Evolutionary conservation across 805 yeast species (phyloP), one percentile per base, ranked within the genome.

Genomic region (Maudiozyma saulgeensis): DNA sequence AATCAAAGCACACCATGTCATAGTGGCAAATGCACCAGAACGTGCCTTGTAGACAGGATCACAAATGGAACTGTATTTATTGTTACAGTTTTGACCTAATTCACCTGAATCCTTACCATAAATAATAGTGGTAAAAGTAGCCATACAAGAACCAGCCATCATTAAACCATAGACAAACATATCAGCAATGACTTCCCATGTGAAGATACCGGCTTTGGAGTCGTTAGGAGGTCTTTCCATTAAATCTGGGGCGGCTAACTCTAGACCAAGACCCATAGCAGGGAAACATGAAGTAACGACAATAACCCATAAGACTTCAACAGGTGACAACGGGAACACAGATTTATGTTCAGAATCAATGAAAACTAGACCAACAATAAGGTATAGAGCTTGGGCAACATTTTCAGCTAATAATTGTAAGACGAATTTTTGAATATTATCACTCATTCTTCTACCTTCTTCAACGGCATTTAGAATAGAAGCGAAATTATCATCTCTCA

Each of bases 221-320:
- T 81, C 77, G 67, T 98, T 81, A 45, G 99, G 99, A 19, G 97
- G 97, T 66, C 86, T 86, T 53, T 78, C 81, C 97, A 91, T 90
- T 43, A 91, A 93, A 63, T 85, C 95, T 51, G 86, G 88, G 58
- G 90, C 96, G 21, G 93, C 97, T 4, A 96, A 93, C 68, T 91
- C 99, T 38, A 93, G 95, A 53, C 99, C 99, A 44, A 91, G 73
- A 0, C 96, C 87, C 74, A 91, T 97, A 0, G 98, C 98, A 2
- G 99, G 99, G 39, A 97, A 97, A 8, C 98, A 97, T 66, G 95
- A 97, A 88, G 95, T 91, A 48, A 91, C 77, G 49, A 91, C 93
- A 66, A 91, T 91, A 63, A 91, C 87, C 97, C 98, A 91, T 60
- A 91, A 72, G 56, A 91, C 93, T 73, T 91, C 98, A 90, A 91